Conservation (phyloP, 257 asterid species). For the Solanum lignicaule region DNA sequence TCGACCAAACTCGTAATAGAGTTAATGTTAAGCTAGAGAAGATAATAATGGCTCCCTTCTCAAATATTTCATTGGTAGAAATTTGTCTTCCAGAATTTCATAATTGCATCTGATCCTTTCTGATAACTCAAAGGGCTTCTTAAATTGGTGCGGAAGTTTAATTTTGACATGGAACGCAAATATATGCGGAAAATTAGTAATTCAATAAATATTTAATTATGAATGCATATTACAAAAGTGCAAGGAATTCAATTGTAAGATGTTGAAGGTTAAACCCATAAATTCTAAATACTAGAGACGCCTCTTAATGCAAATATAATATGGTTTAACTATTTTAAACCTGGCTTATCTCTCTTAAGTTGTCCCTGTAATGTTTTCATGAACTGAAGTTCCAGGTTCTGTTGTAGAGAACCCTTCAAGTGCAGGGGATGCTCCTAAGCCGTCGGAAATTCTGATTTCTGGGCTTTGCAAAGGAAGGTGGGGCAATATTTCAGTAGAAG, state of each 20-base stretch:
- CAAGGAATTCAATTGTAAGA: neutral
- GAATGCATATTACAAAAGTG: neutral
- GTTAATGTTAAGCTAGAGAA: neutral
- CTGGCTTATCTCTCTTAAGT: neutral
- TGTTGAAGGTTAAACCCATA: neutral
- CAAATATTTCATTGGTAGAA: neutral
- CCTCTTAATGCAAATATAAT: neutral
- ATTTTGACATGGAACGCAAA: neutral
- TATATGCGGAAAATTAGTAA: neutral
- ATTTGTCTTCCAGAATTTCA: neutral
- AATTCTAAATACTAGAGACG: neutral
- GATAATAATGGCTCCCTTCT: neutral
- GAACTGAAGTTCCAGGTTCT: constrained; percentile 19
- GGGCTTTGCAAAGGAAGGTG: constrained; percentile 2
- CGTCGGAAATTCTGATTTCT: constrained; percentile 9
- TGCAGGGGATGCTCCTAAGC: neutral
- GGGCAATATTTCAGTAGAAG: neutral
- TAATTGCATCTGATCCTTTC: neutral
- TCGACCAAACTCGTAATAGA: neutral
- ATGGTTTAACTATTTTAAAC: neutral
- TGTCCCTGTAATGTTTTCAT: neutral
- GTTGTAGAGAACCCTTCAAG: constrained; percentile 22
- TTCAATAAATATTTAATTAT: neutral
- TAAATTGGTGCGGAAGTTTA: too few relatives aligned
- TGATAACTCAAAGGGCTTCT: too few relatives aligned